phyloP scores from a whole-genome alignment of 2,329 filamentous ascomycete species.

The Fusarium sacchari region DNA sequence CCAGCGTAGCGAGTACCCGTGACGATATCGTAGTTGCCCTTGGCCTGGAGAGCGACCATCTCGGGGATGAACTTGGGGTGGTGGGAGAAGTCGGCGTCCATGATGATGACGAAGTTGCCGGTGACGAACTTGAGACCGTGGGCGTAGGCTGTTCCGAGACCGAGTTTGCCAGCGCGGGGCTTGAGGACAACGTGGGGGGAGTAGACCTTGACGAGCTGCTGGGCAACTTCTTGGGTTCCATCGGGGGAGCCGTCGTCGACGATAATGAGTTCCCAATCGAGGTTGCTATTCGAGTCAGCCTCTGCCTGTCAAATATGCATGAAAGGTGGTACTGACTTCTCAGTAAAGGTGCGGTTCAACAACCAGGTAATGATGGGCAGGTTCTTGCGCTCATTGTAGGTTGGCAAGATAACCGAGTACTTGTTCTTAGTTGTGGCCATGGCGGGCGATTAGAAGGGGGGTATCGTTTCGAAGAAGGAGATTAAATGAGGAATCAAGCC shows the following conservation, averaged over 20 bases:
- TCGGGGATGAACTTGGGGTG: constrained; percentile 98
- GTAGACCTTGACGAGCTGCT: constrained; percentile 91
- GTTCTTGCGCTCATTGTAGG: constrained; percentile 98
- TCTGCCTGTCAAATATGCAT: neutral
- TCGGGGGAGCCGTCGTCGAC: constrained; percentile 98
- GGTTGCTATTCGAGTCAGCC: constrained; percentile 66
- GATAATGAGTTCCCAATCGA: constrained; percentile 98
- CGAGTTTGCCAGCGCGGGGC: constrained; percentile 91
- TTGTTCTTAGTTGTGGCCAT: constrained; percentile 71
- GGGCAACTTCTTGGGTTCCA: constrained; percentile 89
- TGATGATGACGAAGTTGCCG: constrained; percentile 98
- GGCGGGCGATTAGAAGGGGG: constrained; percentile 30
- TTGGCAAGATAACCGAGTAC: constrained; percentile 97
- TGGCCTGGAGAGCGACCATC: constrained; percentile 86
- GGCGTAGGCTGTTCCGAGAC: constrained; percentile 96
- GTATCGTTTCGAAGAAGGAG: constrained; percentile 5
- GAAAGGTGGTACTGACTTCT: constrained; percentile 68
- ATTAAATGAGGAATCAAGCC: neutral
- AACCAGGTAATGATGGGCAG: constrained; percentile 96
- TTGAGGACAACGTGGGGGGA: constrained; percentile 82
- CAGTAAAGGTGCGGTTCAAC: constrained; percentile 89
- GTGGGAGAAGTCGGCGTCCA: constrained; percentile 99
- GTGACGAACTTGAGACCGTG: constrained; percentile 90
- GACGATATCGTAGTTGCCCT: constrained; percentile 90
- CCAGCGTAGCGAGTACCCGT: constrained; percentile 95